Conservation (phyloP, 2,329 filamentous ascomycete genomes). For the Fusarium citri region DNA sequence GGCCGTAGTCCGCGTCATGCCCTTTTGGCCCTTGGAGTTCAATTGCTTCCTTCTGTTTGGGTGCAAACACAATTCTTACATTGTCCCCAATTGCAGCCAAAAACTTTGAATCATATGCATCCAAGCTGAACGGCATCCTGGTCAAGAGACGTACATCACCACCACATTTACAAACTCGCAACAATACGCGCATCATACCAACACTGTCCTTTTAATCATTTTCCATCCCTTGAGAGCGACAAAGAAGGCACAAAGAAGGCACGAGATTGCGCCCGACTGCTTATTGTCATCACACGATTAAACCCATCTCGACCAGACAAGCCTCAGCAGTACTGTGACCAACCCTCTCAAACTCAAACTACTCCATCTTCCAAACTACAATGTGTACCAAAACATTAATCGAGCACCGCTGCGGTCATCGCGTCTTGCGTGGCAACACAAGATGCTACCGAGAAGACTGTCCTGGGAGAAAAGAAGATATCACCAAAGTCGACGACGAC, state of each 20-base stretch:
- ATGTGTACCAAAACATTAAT: conserved; percentile 53
- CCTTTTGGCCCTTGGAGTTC: conserved; percentile 13
- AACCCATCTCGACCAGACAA: not conserved
- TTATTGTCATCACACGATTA: not conserved
- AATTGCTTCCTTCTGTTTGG: conserved; percentile 16
- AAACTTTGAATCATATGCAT: not conserved
- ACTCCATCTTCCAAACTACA: not conserved
- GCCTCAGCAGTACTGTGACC: not conserved
- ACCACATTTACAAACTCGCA: not conserved
- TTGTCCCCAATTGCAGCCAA: conserved; percentile 7
- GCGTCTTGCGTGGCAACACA: conserved; percentile 51
- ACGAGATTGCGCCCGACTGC: not conserved
- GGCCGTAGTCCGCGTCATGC: conserved; percentile 38
- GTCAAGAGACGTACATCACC: conserved; percentile 10
- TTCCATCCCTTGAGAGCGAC: not conserved
- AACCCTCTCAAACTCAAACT: not conserved
- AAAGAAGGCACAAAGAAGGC: not conserved
- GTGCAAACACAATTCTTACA: conserved; percentile 12
- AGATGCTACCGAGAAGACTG: conserved; percentile 51
- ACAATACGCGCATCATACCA: conserved; percentile 6
- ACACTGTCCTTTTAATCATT: conserved; percentile 6
- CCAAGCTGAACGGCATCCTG: conserved; percentile 4
- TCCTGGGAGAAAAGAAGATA: conserved; percentile 47
- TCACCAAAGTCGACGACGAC: conserved; percentile 47
- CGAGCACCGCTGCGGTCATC: conserved; percentile 54